These are phyloP conservation scores for Calonectria crousiana DNA, from an alignment of 2,329 filamentous ascomycete genomes.

Conservation along the genomic window DNA sequence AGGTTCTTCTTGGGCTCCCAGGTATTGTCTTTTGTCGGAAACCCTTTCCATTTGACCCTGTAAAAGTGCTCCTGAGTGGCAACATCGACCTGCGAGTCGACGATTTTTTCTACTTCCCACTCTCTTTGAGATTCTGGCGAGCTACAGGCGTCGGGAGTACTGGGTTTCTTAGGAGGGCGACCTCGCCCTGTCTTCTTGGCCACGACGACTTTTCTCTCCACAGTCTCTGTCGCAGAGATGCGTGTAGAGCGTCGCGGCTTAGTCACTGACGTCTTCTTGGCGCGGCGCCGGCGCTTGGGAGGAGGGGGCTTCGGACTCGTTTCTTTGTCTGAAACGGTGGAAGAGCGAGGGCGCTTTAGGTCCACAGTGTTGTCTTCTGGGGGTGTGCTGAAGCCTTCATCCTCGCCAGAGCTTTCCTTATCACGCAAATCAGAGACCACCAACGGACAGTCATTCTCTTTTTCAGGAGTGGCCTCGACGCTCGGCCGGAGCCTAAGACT, in stretches of 20 bases:
- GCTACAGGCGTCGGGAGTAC: slow-evolving; percentile 20
- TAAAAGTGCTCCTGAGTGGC: slow-evolving; percentile 57
- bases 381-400: background rate
- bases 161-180: slow-evolving; percentile 20
- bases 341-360: slow-evolving; percentile 18
- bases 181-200: slow-evolving; percentile 1
- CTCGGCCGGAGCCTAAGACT: slow-evolving; percentile 21
- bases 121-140: slow-evolving; percentile 42
- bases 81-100: slow-evolving; percentile 54
- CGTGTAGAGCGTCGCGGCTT: slow-evolving; percentile 32
- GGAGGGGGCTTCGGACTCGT: background rate
- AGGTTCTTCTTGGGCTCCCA: slow-evolving; percentile 67
- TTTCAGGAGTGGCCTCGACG: slow-evolving; percentile 29
- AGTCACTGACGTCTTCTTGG: background rate
- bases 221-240: background rate
- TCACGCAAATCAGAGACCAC: slow-evolving; percentile 25
- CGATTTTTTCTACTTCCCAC: slow-evolving; percentile 63
- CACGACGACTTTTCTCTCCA: background rate
- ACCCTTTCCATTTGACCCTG: slow-evolving; percentile 67
- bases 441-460: slow-evolving; percentile 6
- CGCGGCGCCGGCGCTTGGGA: slow-evolving; percentile 28
- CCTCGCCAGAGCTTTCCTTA: slow-evolving; percentile 22
- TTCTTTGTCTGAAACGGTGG: background rate
- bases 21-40: slow-evolving; percentile 56
- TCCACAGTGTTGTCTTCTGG: background rate